Evolutionary conservation across 805 yeast genomes (phyloP).

Genomic region (Kluyveromyces dobzhanskii): DNA sequence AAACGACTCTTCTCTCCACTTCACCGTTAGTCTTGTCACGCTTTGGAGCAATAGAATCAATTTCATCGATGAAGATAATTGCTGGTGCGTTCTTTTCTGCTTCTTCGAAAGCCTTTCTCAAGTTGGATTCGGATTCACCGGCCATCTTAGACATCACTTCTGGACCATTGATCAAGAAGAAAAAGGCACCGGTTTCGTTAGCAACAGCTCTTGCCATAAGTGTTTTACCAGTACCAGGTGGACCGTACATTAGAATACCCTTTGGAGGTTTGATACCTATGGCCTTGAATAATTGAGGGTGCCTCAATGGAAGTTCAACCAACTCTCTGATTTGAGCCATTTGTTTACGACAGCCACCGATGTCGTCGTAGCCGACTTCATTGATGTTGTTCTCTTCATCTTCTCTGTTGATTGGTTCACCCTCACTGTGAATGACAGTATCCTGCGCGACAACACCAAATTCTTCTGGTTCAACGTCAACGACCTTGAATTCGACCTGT

Average conservation of each 20-base stretch:
- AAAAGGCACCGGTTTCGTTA: conserved; percentile 97
- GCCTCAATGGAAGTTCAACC: conserved; percentile 96
- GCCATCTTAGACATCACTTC: conserved; percentile 99
- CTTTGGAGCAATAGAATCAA: conserved; percentile 98
- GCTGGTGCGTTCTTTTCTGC: conserved; percentile 99
- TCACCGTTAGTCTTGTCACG: conserved; percentile 99
- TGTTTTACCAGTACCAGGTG: conserved; percentile 99
- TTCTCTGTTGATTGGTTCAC: conserved; percentile 97
- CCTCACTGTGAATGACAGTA: conserved; percentile 96
- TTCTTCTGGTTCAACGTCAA: conserved; percentile 96
- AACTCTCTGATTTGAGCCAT: conserved; percentile 99
- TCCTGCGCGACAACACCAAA: conserved; percentile 98
- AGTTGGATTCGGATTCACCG: conserved; percentile 95
- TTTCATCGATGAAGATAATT: conserved; percentile 95
- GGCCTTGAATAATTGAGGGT: conserved; percentile 94
- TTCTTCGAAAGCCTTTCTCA: conserved; percentile 97
- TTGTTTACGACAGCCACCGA: conserved; percentile 98
- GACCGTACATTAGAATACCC: conserved; percentile 97
- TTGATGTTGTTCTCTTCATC: conserved; percentile 95
- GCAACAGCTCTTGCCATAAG: conserved; percentile 99
- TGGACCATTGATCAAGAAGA: conserved; percentile 96
- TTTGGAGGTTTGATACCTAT: conserved; percentile 99
- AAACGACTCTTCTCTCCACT: conserved; percentile 98
- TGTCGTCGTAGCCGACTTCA: conserved; percentile 97
- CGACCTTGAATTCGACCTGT: conserved; percentile 97